These are phyloP conservation scores for Hypoxylon sp. DNA, from an alignment of 2,329 filamentous ascomycete species.

Conservation along the genomic window DNA sequence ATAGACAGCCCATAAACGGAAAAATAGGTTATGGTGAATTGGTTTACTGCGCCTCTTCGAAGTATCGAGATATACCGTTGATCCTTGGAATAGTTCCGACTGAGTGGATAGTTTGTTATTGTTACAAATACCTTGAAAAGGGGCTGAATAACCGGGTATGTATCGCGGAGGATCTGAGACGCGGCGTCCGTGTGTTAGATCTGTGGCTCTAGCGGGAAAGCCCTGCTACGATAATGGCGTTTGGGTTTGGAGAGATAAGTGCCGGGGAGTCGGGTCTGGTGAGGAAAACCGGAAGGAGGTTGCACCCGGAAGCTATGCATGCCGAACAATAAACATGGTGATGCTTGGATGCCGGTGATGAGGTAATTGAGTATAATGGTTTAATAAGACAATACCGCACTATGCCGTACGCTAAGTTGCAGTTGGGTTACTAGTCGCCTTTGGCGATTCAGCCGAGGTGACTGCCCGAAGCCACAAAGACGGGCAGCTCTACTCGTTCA, in stretches of 20 bases:
- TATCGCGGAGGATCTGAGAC: conserved; percentile 33
- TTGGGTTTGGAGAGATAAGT: conserved; percentile 19
- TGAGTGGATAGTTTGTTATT: conserved; percentile 17
- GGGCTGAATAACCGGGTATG: conserved; percentile 26
- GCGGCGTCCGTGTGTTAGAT: conserved; percentile 38
- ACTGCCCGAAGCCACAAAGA: conserved; percentile 26
- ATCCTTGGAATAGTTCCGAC: conserved; percentile 12
- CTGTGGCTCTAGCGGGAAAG: conserved; percentile 23
- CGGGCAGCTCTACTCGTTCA: conserved; percentile 19
- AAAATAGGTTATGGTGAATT: conserved; percentile 3
- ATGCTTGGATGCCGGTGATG: conserved; percentile 30
- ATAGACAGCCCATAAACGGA: conserved; percentile 11
- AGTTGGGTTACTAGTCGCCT: conserved; percentile 35
- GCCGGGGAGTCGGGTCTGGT: conserved; percentile 36
- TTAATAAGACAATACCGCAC: conserved; percentile 30
- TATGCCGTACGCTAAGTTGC: conserved; percentile 32
- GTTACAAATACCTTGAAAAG: conserved; percentile 26
- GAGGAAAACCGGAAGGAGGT: conserved; percentile 38
- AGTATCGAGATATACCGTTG: conserved; percentile 12
- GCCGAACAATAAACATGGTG: conserved; percentile 25
- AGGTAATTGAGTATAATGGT: conserved; percentile 32
- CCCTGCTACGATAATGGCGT: conserved; percentile 26
- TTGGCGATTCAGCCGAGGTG: conserved; percentile 41
- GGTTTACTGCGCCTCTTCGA: conserved; percentile 1
- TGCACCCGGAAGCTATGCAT: conserved; percentile 31